These are phyloP conservation scores for Quercus aquifolioides DNA, from an alignment of 306 rosid species.

Conservation along the genomic window DNA sequence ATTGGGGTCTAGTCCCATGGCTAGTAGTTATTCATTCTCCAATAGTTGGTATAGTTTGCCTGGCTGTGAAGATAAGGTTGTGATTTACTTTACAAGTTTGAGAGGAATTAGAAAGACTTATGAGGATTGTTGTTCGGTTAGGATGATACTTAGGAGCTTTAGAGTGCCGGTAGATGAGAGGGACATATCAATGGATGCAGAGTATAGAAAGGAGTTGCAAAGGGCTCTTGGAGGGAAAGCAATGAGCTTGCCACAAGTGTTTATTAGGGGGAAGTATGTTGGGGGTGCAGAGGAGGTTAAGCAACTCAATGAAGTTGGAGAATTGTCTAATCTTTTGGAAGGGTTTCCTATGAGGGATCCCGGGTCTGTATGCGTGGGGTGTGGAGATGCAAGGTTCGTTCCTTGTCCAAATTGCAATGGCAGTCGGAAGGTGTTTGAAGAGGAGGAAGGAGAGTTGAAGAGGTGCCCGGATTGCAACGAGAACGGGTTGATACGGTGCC, in stretches of 20 bases:
- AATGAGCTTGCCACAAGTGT: slow-evolving; percentile 61
- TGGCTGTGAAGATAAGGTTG: slow-evolving; percentile 55
- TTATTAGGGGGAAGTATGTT: slow-evolving; percentile 52
- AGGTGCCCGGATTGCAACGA: slow-evolving; percentile 75
- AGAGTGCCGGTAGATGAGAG: slow-evolving; percentile 72
- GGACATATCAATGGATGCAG: slow-evolving; percentile 83
- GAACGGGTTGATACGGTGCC: slow-evolving; percentile 81
- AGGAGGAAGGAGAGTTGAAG: slow-evolving; percentile 44
- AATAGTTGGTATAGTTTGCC: slow-evolving; percentile 25
- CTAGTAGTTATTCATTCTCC: slow-evolving; percentile 26
- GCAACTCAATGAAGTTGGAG: slow-evolving; percentile 63
- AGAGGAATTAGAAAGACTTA: slow-evolving; percentile 73
- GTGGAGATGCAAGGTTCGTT: slow-evolving; percentile 76
- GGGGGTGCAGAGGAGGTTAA: slow-evolving; percentile 76
- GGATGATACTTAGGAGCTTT: slow-evolving; percentile 54
- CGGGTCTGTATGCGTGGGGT: slow-evolving; percentile 50
- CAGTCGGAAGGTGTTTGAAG: slow-evolving; percentile 63
- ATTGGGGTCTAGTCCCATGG: slow-evolving; percentile 52
- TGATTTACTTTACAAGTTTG: slow-evolving; percentile 68
- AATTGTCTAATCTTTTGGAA: slow-evolving; percentile 44
- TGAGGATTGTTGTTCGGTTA: slow-evolving; percentile 73
- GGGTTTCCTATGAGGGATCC: slow-evolving; percentile 53
- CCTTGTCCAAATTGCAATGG: slow-evolving; percentile 73
- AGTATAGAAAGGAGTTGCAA: slow-evolving; percentile 57
- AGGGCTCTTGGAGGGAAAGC: slow-evolving; percentile 37